A percentile compares a stretch with the other conserved stretches of the same genome.
Conservation (phyloP, 2,329 filamentous ascomycete species). For the Botrytis porri region DNA sequence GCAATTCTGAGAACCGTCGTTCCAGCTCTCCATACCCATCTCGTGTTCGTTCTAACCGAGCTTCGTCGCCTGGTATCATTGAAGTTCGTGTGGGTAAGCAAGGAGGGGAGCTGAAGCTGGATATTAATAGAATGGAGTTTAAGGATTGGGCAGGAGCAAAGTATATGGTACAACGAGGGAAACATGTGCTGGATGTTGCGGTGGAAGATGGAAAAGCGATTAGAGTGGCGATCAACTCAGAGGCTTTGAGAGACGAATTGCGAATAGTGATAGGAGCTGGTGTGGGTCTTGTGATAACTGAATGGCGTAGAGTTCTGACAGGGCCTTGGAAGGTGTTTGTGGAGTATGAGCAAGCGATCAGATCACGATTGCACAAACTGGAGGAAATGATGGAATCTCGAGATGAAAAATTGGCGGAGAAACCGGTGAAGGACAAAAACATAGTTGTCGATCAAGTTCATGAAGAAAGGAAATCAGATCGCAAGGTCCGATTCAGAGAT, state of each 20-base stretch:
- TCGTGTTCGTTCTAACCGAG: not conserved
- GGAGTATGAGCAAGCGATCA: not conserved
- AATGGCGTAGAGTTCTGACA: not conserved
- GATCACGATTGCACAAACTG: not conserved
- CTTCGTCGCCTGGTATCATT: not conserved
- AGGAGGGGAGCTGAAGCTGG: not conserved
- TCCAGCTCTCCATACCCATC: not conserved
- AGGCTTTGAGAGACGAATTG: slow-evolving; percentile 1
- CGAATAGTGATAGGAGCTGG: not conserved
- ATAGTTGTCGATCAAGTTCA: no score
- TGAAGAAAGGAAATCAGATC: not conserved
- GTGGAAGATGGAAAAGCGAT: not conserved
- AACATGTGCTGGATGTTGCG: slow-evolving; percentile 17
- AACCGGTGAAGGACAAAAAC: not conserved
- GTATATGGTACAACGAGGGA: not conserved
- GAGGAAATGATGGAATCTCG: not conserved
- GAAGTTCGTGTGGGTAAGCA: not conserved
- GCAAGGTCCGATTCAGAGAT: not conserved
- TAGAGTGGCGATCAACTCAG: slow-evolving; percentile 9
- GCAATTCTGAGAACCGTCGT: not conserved
- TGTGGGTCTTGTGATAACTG: not conserved
- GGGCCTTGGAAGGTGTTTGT: slow-evolving; percentile 13
- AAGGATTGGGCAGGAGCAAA: not conserved
- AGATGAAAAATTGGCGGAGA: not conserved
- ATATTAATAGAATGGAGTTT: slow-evolving; percentile 5